Evolutionary conservation across 257 asterid species (phyloP), one percentile per base, ranked within the genome.

Genomic region (Mentha longifolia): DNA sequence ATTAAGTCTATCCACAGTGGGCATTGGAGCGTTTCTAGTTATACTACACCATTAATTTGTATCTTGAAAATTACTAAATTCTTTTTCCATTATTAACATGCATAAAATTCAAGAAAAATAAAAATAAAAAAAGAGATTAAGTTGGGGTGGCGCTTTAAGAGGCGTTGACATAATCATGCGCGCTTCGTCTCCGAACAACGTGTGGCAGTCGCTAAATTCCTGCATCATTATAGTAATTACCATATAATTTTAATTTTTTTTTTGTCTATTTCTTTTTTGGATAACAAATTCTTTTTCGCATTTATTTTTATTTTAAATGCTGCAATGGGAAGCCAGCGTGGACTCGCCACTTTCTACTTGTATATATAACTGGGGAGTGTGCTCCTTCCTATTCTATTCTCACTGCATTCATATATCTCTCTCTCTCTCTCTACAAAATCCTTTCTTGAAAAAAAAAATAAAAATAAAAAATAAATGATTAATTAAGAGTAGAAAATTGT

Each of bases 101-200:
- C 28, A 25, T 33, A 33, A 33, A 33, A 33, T 33, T 33, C 37
- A 33, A 33, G 37, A 33, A 33, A 33, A 33, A 41, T 41, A 41
- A 7, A 0, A 41, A 41, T 41, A 3, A 41, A 41, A 41, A 41
- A 41, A 41, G 8, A 41, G 6, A 9, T 16, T 66, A 17, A 33
- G 89, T 79, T 80, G 81, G 68, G 47, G 75, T 79, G 85, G 81
- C 77, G 72, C 83, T 88, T 74, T 84, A 39, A 28, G 82, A 74
- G 77, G 84, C 65, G 72, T n/a, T n/a, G 77, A 74, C 76, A 52
- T 69, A 19, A 46, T 45, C 85, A 75, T 81, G 79, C 74, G 76
- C 71, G 31, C 65, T 57, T 16, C 72, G 9, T 68, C 54, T 15
- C 55, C 16, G 51, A 60, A 41, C 58, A 33, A 80, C 68, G 61